phyloP scores from a whole-genome alignment of 1,284 basidiomycete species.

The Pholiota adiposa region DNA sequence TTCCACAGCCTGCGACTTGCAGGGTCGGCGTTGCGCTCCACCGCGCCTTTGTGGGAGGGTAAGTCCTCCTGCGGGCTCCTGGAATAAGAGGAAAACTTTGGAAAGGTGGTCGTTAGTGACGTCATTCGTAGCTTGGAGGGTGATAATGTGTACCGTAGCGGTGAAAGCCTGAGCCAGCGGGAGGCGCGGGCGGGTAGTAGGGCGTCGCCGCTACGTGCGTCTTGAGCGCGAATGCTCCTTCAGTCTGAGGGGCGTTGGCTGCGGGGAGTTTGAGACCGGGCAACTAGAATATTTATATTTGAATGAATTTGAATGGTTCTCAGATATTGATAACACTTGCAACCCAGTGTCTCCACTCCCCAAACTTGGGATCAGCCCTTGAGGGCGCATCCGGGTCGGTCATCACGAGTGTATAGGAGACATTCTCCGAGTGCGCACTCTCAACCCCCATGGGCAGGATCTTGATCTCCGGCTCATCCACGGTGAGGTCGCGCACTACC shows the following conservation, averaged over 20 bases:
- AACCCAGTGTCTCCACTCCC: conserved; percentile 70
- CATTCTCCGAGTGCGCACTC: conserved; percentile 30
- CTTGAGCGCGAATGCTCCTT: conserved; percentile 44
- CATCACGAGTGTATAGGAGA: conserved; percentile 66
- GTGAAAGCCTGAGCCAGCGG: conserved; percentile 58
- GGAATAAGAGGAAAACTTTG: conserved; percentile 63
- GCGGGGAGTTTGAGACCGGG: conserved; percentile 57
- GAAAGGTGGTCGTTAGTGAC: conserved; percentile 4
- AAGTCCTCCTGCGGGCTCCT: conserved; percentile 54
- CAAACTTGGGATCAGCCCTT: conserved; percentile 53
- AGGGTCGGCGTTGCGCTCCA: conserved; percentile 48
- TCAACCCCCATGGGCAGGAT: conserved; percentile 46
- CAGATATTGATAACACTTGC: conserved; percentile 40
- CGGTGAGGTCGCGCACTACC: conserved; percentile 49
- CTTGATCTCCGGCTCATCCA: conserved; percentile 55
- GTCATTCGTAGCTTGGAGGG: not conserved
- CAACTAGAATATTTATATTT: too few species aligned
- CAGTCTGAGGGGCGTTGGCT: conserved; percentile 33
- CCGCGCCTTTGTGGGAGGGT: conserved; percentile 45
- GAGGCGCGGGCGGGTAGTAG: conserved; percentile 62
- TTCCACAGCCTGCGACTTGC: conserved; percentile 60
- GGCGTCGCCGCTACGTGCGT: conserved; percentile 55
- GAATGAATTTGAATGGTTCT: too few species aligned
- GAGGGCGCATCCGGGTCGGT: conserved; percentile 74
- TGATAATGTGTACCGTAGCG: conserved; percentile 52